Base-by-base conservation (phyloP, 2,329 filamentous ascomycete species). In the Botryosphaeria agaves region DNA sequence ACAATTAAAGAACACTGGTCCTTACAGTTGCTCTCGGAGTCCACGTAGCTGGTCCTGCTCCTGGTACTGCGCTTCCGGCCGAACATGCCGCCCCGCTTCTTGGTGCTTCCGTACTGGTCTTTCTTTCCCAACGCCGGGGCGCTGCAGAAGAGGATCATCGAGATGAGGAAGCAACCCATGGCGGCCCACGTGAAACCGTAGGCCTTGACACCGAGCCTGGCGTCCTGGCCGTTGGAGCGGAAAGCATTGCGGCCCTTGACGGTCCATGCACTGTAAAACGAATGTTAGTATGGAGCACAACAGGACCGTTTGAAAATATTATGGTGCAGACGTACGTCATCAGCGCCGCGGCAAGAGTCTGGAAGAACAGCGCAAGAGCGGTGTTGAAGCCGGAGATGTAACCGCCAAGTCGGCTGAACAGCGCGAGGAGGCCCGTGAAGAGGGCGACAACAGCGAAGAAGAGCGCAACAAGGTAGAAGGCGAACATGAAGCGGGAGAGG, bases 401-500 rank as follows among this genome's bases (percentile, higher is more conserved):
- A 5, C 76, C 68, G 27, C 76, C 79, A 2, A 84, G 62, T 33
- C 79, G 71, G 19, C 73, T 73, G 53, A 64, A 80, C 46, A 77
- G 72, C 11, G 78, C 76, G 11, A 84, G 54, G 37, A 83, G 62
- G 38, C 73, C 69, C 7, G 65, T 56, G 52, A 83, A 67, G 48
- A 85, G 72, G 37, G 76, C 70, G 16, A 72, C 33, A 28, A 69
- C 64, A 38, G 70, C 69, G 52, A 92, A 89, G 62, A 93, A 73
- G 21, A 94, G 68, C 12, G 74, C 72, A 40, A 95, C 76, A 33
- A 95, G 61, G 59, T 80, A 80, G 55, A 93, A 89, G 21, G 85
- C 82, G 69, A 87, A 95, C 53, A 82, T 78, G 61, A 94, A 93
- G 24, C 87, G 72, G 59, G 83, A 91, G 48, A 89, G 66, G 56